phyloP scores from a whole-genome alignment of 768 basidiomycete genomes.

The Amanita rubescens region DNA sequence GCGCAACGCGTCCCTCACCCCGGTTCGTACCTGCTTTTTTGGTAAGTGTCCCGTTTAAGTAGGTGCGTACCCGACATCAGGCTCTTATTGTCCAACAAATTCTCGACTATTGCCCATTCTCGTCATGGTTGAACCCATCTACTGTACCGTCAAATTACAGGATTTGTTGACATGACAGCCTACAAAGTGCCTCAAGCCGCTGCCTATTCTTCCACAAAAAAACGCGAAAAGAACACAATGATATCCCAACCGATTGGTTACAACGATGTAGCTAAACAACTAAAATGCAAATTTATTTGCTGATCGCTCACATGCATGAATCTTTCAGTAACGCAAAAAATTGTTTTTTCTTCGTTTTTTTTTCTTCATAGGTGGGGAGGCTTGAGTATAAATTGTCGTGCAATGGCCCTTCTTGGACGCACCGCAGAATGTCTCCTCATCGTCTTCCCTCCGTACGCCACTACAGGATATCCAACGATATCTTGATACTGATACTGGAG shows the following conservation, averaged over 20 bases:
- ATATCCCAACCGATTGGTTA: conserved; percentile 40
- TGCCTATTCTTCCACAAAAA: conserved; percentile 41
- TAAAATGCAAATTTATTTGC: conserved; percentile 31
- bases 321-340: conserved; percentile 36
- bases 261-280: conserved; percentile 34
- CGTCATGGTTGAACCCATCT: conserved; percentile 32
- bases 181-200: conserved; percentile 30
- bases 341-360: conserved; percentile 32
- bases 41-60: conserved; percentile 26
- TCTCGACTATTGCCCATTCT: conserved; percentile 27
- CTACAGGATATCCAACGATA: conserved; percentile 46
- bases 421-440: conserved; percentile 36
- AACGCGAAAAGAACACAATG: conserved; percentile 38
- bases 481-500: conserved; percentile 41
- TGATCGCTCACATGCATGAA: conserved; percentile 30
- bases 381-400: conserved; percentile 40
- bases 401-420: conserved; percentile 18
- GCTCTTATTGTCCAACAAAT: conserved; percentile 46
- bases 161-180: conserved; percentile 50
- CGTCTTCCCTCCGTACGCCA: conserved; percentile 34
- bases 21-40: conserved; percentile 32
- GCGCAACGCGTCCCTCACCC: conserved; percentile 9
- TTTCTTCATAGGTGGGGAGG: conserved; percentile 27
- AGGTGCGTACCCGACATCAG: conserved; percentile 34
- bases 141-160: conserved; percentile 29